phyloP scores from a whole-genome alignment of 202 grass and related monocot species.

The Tripidium arundinaceum region DNA sequence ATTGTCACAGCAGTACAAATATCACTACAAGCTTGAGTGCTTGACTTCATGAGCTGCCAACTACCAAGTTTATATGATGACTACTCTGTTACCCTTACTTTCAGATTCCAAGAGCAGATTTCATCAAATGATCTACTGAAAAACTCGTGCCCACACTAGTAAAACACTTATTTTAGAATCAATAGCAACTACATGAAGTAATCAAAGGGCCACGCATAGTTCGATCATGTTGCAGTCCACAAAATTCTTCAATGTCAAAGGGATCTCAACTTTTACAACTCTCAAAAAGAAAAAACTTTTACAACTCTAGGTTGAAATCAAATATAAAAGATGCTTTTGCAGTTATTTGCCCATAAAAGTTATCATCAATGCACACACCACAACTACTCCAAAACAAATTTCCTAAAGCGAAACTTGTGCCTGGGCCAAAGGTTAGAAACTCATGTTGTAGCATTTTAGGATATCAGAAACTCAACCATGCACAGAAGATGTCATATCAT shows the following conservation, averaged over 20 bases:
- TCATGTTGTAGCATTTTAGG: not conserved
- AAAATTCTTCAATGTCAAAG: not conserved
- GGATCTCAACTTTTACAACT: not conserved
- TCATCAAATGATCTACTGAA: not conserved
- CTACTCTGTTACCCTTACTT: not conserved
- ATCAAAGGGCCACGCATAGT: not conserved
- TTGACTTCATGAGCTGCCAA: not conserved
- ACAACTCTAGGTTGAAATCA: not conserved
- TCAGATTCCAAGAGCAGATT: constrained; percentile 1
- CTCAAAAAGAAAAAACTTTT: too few relatives aligned
- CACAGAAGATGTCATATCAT: not conserved
- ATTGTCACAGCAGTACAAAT: not conserved
- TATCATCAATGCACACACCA: not conserved
- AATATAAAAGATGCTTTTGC: not conserved
- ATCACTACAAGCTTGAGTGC: not conserved
- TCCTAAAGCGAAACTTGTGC: not conserved
- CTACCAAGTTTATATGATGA: not conserved
- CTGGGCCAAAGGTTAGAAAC: not conserved
- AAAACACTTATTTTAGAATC: not conserved
- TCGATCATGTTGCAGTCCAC: not conserved
- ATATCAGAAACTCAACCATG: not conserved
- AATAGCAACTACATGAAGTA: not conserved
- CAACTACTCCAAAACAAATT: not conserved
- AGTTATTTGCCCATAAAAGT: not conserved
- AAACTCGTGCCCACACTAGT: not conserved